These are phyloP conservation scores for Lentinula guzmanii DNA, from an alignment of 768 basidiomycete genomes.

Conservation along the genomic window DNA sequence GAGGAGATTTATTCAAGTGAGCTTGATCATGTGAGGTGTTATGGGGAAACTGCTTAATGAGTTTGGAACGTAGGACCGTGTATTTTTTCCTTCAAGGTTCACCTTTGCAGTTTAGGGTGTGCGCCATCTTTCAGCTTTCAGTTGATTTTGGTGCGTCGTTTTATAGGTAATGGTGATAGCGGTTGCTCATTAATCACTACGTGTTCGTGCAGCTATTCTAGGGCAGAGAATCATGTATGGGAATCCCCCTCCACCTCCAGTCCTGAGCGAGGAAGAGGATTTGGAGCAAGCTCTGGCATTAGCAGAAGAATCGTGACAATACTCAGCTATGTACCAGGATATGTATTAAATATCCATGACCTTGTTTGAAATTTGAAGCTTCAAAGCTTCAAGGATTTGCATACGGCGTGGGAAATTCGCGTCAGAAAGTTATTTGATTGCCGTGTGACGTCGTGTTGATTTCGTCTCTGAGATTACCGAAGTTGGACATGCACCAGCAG, in stretches of 20 bases:
- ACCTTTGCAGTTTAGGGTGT: constrained; percentile 77
- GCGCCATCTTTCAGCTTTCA: constrained; percentile 79
- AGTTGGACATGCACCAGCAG: neutral
- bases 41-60: neutral
- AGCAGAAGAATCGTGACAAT: constrained; percentile 11
- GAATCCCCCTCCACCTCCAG: constrained; percentile 50
- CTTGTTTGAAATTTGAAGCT: no score
- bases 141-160: constrained; percentile 61
- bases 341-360: no score
- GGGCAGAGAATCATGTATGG: constrained; percentile 74
- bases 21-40: constrained; percentile 13
- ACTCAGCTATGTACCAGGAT: no score
- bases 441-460: neutral
- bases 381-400: neutral
- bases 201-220: constrained; percentile 51
- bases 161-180: neutral
- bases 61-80: constrained; percentile 41
- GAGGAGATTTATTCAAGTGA: constrained; percentile 83
- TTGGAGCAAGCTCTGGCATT: constrained; percentile 71
- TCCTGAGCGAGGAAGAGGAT: constrained; percentile 52
- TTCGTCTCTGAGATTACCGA: neutral
- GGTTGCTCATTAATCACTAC: constrained; percentile 7
- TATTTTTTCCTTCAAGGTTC: constrained; percentile 76
- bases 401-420: neutral
- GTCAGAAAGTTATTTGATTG: neutral